Evolutionary conservation across 768 basidiomycete genomes (phyloP), one percentile per base, ranked within the genome.

Genomic region (Suillus paluster): DNA sequence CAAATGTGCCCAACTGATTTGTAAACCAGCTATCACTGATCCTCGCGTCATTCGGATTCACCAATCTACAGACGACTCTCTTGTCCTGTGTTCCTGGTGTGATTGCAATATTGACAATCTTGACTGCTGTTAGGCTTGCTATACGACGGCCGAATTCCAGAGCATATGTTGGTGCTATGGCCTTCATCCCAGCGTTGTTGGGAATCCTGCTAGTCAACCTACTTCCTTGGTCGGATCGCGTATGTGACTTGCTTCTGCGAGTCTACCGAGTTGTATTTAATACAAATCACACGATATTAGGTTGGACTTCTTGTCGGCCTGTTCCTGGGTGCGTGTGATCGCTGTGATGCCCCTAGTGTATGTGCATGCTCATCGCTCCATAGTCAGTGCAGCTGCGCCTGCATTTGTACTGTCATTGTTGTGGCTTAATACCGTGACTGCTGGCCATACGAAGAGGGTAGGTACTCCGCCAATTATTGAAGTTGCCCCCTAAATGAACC

Each of bases 21-120:
- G 84, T 82, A 15, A 86, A 86, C 67, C 86, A 89, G 68, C 71
- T 80, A 9, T 79, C 80, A 63, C 81, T 89, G 60, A 87, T 89
- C 62, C 81, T 87, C 21, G 70, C 79, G 6, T 83, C 82, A 1
- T 87, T 89, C 67, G 87, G 87, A 1, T n/a, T n/a, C n/a, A n/a
- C n/a, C n/a, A n/a, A n/a, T n/a, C n/a, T n/a, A n/a, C n/a, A n/a
- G n/a, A n/a, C n/a, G n/a, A n/a, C n/a, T n/a, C n/a, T n/a, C n/a
- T n/a, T n/a, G n/a, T n/a, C n/a, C n/a, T n/a, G n/a, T 62, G 86
- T 87, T 34, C 81, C 83, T 67, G 87, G 87, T 36, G 64, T 81
- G 6, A 72, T 89, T 58, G 84, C 85, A 68, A 87, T 91, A 59
- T 73, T 86, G 9, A 88, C 87, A 0, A 90, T 89, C 59, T 89